These are phyloP conservation scores for Globisporangium iwayamae DNA, from an alignment of 352 stramenopile genomes.

Conservation along the genomic window DNA sequence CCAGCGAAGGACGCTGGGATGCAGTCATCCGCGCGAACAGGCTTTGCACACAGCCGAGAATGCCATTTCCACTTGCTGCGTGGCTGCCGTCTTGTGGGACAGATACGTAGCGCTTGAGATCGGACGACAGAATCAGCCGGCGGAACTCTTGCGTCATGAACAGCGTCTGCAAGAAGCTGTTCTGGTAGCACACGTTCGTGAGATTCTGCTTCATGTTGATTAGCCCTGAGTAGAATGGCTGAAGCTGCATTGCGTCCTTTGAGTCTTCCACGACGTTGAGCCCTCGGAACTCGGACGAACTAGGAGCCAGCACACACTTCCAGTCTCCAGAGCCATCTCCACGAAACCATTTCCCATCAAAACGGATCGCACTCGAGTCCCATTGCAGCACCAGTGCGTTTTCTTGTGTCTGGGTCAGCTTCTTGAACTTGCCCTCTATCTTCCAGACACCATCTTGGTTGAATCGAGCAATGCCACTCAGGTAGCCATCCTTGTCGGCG, in stretches of 20 bases:
- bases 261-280: slow-evolving; percentile 33
- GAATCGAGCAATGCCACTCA: slow-evolving; percentile 53
- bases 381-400: slow-evolving; percentile 72
- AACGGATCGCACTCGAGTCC: slow-evolving; percentile 46
- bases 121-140: slow-evolving; percentile 57
- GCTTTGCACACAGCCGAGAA: slow-evolving; percentile 63
- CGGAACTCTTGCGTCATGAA: slow-evolving; percentile 87
- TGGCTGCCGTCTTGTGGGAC: slow-evolving; percentile 23
- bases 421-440: slow-evolving; percentile 68
- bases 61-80: slow-evolving; percentile 26
- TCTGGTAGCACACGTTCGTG: slow-evolving; percentile 90
- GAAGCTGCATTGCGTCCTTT: slow-evolving; percentile 34
- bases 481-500: slow-evolving; percentile 58
- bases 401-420: slow-evolving; percentile 56
- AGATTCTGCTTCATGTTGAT: slow-evolving; percentile 90
- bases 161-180: slow-evolving; percentile 85
- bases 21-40: slow-evolving; percentile 70
- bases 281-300: slow-evolving; percentile 61
- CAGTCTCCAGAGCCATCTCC: slow-evolving; percentile 78
- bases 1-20: slow-evolving; percentile 63
- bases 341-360: slow-evolving; percentile 84
- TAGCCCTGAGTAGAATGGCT: slow-evolving; percentile 80
- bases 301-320: slow-evolving; percentile 59
- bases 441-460: slow-evolving; percentile 59
- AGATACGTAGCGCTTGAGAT: slow-evolving; percentile 39